These are phyloP conservation scores for Drechslerella stenobrocha DNA, from an alignment of 2,329 filamentous ascomycete species.

Conservation along the genomic window DNA sequence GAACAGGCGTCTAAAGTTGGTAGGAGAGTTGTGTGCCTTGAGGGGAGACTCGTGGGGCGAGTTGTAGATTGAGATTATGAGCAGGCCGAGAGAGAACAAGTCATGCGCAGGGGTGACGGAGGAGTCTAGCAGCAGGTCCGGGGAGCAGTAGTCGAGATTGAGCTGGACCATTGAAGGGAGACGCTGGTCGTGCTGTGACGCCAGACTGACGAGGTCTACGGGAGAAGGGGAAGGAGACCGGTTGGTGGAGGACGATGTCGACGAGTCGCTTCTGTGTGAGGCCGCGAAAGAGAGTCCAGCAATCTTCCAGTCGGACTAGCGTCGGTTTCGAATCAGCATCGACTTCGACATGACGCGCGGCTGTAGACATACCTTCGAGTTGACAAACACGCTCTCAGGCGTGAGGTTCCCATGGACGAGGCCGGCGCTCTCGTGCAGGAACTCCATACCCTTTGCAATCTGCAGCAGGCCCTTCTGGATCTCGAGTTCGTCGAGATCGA, in stretches of 20 bases:
- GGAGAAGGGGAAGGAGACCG: constrained; percentile 75
- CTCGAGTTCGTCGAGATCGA: constrained; percentile 95
- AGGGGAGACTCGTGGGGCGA: constrained; percentile 88
- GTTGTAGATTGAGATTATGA: constrained; percentile 90
- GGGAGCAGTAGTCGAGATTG: constrained; percentile 88
- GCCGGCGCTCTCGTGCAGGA: constrained; percentile 90
- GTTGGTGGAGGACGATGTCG: constrained; percentile 63
- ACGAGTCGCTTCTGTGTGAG: constrained; percentile 75
- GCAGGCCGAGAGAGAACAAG: constrained; percentile 87
- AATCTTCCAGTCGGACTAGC: constrained; percentile 93
- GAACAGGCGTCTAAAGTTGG: constrained; percentile 83
- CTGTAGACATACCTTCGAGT: constrained; percentile 71
- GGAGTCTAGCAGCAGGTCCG: constrained; percentile 90
- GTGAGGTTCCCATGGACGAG: constrained; percentile 93
- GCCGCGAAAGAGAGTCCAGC: constrained; percentile 86
- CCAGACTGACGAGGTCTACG: constrained; percentile 38
- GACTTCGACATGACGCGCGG: not conserved
- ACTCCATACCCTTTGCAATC: constrained; percentile 90
- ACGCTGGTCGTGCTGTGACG: constrained; percentile 73
- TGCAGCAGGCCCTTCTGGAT: constrained; percentile 95
- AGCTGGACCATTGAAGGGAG: constrained; percentile 82
- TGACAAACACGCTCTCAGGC: constrained; percentile 89
- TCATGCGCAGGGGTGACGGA: constrained; percentile 82
- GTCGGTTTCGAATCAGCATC: not conserved
- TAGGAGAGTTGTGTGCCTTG: constrained; percentile 76